phyloP scores from a whole-genome alignment of 73 alveolate genomes.

The Diophrys sp. region DNA sequence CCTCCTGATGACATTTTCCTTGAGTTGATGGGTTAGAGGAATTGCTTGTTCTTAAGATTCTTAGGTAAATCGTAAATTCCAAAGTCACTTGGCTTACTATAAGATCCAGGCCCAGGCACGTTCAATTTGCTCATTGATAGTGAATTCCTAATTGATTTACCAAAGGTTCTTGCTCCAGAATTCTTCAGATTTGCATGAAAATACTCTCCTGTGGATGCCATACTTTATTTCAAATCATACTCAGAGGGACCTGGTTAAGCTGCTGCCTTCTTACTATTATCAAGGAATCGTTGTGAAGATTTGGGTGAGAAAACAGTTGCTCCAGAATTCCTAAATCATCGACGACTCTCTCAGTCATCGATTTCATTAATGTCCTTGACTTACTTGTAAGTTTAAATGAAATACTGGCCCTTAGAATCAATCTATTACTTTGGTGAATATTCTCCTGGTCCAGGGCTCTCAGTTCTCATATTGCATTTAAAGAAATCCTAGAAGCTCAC shows the following conservation, averaged over 20 bases:
- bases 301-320: neutral
- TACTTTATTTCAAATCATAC: neutral
- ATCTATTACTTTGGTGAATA: neutral
- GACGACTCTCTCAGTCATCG: too few relatives aligned
- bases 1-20: neutral
- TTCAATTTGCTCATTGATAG: neutral
- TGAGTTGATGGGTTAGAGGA: conserved; percentile 2
- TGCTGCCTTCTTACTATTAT: neutral
- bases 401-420: neutral
- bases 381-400: neutral
- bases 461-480: neutral
- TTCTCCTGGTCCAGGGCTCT: conserved; percentile 12
- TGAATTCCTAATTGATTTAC: conserved; percentile 2
- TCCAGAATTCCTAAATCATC: neutral
- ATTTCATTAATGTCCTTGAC: too few relatives aligned
- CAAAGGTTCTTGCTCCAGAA: neutral
- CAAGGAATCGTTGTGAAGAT: neutral
- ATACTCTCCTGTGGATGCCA: neutral
- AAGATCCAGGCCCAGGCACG: conserved; percentile 14
- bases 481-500: conserved; percentile 2
- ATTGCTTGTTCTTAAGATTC: neutral
- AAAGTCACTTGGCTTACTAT: neutral
- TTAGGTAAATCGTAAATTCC: conserved; percentile 12
- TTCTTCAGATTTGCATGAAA: neutral
- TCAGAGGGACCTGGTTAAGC: conserved; percentile 6